Base-by-base conservation (phyloP, 169 alveolate species). In the Plasmodium falciparum region DNA sequence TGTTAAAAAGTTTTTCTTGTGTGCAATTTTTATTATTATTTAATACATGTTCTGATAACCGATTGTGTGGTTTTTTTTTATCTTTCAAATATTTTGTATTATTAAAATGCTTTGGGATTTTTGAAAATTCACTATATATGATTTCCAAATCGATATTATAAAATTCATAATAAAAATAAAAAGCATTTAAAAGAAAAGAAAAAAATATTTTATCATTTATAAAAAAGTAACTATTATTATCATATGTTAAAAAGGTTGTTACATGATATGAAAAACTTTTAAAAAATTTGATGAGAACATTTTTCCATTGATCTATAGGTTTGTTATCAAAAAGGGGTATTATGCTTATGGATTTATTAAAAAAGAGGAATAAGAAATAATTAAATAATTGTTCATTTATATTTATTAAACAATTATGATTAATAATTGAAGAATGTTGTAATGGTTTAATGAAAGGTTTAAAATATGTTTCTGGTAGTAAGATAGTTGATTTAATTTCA, bases 281-380 rank as follows among this genome's bases (percentile, higher is more conserved):
- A 2, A 86, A 72, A 71, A 71, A 47, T 71, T 54, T 72, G 3
- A 13, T 58, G 26, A 71, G 61, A 33, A 86, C 15, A 12, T 71
- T 22, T 74, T 86, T 49, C 92, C 92, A 86, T 54, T 70, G 71
- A 49, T 86, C 67, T 22, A 86, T 47, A 17, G 86, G 74, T 4
- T 86, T 70, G 5, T n/a, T 45, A 52, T 86, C 92, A 86, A 86
- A 86, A 50, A 86, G 62, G n/a, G 92, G 92, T 20, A 86, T 47
- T 24, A 69, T 75, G 59, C 73, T 58, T 59, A 86, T 54, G 61
- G 45, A 86, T 62, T 86, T 86, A 67, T 86, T 86, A 71, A 86
- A 86, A 86, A 66, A 86, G 26, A 72, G 52, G 65, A 86, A 86
- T 20, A 86, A 59, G 62, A 58, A 86, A 12, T 59, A 61, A 43